Evolutionary conservation across 73 alveolate genomes (phyloP).

Genomic region (Paramecium sonneborni): DNA sequence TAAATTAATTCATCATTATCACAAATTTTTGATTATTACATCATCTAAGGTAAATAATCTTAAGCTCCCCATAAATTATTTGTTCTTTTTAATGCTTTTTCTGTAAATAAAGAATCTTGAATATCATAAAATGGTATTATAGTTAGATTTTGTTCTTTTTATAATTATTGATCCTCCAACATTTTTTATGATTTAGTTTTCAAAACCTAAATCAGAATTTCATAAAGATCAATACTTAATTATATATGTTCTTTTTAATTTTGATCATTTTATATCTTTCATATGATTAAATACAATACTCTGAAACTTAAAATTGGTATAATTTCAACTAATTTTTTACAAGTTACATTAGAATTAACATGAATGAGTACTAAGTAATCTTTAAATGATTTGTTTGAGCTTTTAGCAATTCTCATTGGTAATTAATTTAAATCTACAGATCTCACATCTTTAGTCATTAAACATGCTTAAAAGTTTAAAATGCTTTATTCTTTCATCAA

Average conservation of each 20-base stretch:
- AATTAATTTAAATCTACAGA: background rate
- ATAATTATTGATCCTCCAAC: background rate
- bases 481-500: background rate
- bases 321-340: background rate
- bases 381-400: background rate
- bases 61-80: slow-evolving; percentile 31
- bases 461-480: slow-evolving; percentile 1
- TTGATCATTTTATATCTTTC: slow-evolving; percentile 1
- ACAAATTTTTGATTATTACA: background rate
- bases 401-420: slow-evolving; percentile 10
- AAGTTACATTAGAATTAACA: background rate
- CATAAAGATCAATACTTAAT: background rate
- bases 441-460: slow-evolving; percentile 12
- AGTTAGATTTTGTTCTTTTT: background rate
- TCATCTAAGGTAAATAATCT: slow-evolving; percentile 15
- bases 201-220: background rate
- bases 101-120: background rate
- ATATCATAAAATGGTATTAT: slow-evolving; percentile 20
- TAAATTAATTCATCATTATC: background rate
- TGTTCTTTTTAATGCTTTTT: background rate
- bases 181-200: background rate
- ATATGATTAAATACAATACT: background rate
- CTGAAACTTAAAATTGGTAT: background rate
- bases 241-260: background rate
- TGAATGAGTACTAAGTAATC: background rate